A percentile compares a stretch with the other conserved stretches of the same genome.
phyloP scores from a whole-genome alignment of 495 filamentous ascomycete species.

The Aspergillus leporis region DNA sequence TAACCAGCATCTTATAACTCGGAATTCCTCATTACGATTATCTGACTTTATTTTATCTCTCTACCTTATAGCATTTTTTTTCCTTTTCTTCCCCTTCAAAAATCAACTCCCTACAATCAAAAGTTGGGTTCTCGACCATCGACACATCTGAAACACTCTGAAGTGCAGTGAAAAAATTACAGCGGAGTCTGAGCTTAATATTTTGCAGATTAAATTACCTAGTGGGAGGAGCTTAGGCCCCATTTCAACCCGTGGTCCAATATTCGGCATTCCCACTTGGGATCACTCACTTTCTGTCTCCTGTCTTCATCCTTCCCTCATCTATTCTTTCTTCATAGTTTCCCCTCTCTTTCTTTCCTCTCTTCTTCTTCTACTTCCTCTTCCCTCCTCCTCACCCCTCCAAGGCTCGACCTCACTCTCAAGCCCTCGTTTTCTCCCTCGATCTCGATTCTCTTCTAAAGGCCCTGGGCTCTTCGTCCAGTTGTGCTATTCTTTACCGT shows the following conservation, averaged over 20 bases:
- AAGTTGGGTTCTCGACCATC: not conserved
- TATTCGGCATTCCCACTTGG: conserved; percentile 23
- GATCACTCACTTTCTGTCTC: conserved; percentile 21
- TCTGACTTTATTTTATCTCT: not conserved
- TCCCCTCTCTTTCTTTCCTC: not conserved
- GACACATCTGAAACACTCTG: not conserved
- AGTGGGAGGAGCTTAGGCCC: conserved; percentile 19
- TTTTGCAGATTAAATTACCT: conserved; percentile 25
- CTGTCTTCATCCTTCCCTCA: conserved; percentile 19
- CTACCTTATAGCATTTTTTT: not conserved
- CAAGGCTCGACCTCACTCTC: conserved; percentile 5
- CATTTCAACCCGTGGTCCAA: conserved; percentile 23
- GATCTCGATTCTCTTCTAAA: conserved; percentile 4
- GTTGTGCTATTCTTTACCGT: conserved; percentile 17
- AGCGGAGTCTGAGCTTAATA: conserved; percentile 14
- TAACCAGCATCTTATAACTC: conserved; percentile 4
- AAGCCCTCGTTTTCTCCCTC: conserved; percentile 4
- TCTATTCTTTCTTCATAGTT: conserved; percentile 13
- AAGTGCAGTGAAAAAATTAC: conserved; percentile 1
- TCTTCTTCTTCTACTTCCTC: conserved; percentile 2
- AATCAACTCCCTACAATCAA: too few relatives aligned
- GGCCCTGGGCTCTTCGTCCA: conserved; percentile 21
- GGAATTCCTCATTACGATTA: not conserved
- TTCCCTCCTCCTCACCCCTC: conserved; percentile 10
- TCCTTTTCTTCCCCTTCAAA: not conserved